These are phyloP conservation scores for Aspergillus ochraceus DNA, from an alignment of 2,329 filamentous ascomycete genomes.

Conservation along the genomic window DNA sequence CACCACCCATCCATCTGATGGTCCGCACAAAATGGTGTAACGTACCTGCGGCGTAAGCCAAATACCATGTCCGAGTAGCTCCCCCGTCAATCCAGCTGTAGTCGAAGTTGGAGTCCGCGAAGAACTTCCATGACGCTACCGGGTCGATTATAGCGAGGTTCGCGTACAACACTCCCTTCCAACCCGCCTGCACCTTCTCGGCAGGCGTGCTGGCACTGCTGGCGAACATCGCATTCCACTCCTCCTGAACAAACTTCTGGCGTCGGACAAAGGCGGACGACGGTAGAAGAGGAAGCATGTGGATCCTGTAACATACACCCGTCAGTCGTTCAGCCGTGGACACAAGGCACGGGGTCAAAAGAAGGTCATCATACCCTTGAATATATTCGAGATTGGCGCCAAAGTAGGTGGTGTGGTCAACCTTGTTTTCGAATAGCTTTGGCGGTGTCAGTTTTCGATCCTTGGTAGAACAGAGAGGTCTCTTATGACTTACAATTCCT, in stretches of 20 bases:
- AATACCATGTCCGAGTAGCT: conserved; percentile 79
- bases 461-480: background rate
- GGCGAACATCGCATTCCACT: conserved; percentile 79
- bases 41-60: conserved; percentile 72
- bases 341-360: background rate
- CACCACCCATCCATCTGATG: background rate
- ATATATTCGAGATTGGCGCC: conserved; percentile 71
- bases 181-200: conserved; percentile 65
- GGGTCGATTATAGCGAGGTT: conserved; percentile 80
- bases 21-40: conserved; percentile 4
- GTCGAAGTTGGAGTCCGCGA: conserved; percentile 66
- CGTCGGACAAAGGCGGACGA: conserved; percentile 67
- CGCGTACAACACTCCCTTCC: conserved; percentile 81
- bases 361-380: conserved; percentile 47
- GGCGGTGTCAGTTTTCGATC: conserved; percentile 33
- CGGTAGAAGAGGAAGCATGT: conserved; percentile 77
- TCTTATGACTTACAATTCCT: conserved; percentile 49
- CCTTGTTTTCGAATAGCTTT: conserved; percentile 86
- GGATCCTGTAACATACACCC: conserved; percentile 60
- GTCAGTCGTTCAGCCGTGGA: conserved; percentile 12
- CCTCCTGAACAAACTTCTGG: conserved; percentile 70
- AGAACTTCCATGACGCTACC: conserved; percentile 69
- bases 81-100: conserved; percentile 70
- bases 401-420: conserved; percentile 91
- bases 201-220: conserved; percentile 62